Evolutionary conservation across 192 early-diverging fungal species (phyloP), one percentile per base, ranked within the genome.

Genomic region (Coemansia sp.): DNA sequence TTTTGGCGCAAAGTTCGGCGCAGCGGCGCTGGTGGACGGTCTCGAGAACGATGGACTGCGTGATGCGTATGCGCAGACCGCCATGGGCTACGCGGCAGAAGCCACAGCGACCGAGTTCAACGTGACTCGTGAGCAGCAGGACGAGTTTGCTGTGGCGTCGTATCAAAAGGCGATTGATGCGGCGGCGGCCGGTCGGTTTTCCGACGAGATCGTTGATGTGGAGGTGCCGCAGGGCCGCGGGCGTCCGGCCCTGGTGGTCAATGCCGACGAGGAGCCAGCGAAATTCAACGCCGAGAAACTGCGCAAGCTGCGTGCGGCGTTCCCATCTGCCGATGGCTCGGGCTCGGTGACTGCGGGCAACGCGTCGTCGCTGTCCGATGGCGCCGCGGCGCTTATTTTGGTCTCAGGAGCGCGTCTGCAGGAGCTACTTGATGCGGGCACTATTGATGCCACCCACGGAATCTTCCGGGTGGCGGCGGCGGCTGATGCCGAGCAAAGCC

Each of bases 321-420:
- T 98, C 84, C 83, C 88, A 52, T 68, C 88, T 52, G 87, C 84
- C 41, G 85, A 86, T 23, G 69, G 73, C 25, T 21, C 62, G 7
- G 96, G 96, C 58, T 91, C 94, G 2, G 94, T 97, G 50, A 98
- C 96, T 25, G 95, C 96, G 10, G 87, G 88, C 56, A 93, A 93
- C 67, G 87, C 91, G 1, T 91, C 89, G 8, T 86, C 87, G 17
- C 81, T 93, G n/a, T 90, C 88, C 12, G 91, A 93, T 64, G 91
- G 91, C 61, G 91, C 85, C 27, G 82, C 89, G 15, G 91, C 91
- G 3, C 62, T 93, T 7, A 83, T 93, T 17, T 69, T 93, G n/a
- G 85, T 91, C 38, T 89, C 86, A 17, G 86, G 85, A 27, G 75
- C 78, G 52, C 86, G 87, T 27, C 70, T 85, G 52, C 77, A 76